phyloP scores from a whole-genome alignment of 108 stramenopile genomes.

The Poteriospumella lacustris region DNA sequence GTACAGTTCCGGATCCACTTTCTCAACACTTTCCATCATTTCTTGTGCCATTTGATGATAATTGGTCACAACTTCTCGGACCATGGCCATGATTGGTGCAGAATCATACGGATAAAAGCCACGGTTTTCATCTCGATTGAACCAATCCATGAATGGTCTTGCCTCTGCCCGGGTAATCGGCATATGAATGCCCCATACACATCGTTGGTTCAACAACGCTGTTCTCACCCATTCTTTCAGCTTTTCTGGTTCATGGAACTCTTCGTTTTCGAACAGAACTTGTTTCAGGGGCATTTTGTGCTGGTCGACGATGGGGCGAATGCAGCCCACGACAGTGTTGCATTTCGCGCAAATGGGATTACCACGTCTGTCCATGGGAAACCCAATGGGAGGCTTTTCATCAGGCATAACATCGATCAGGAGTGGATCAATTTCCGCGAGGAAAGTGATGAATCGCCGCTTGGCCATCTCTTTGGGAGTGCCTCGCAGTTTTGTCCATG shows the following conservation, averaged over 20 bases:
- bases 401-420: conserved; percentile 31
- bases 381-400: conserved; percentile 11
- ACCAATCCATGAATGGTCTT: conserved; percentile 14
- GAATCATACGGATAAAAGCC: conserved; percentile 24
- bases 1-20: neutral
- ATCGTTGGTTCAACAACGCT: conserved; percentile 17
- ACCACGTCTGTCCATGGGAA: conserved; percentile 2
- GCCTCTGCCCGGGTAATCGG: neutral
- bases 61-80: neutral
- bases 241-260: neutral
- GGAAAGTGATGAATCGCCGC: conserved; percentile 20
- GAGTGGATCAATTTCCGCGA: conserved; percentile 2
- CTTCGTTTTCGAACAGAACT: conserved; percentile 18
- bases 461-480: conserved; percentile 13
- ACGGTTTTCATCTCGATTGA: conserved; percentile 12
- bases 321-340: conserved; percentile 24
- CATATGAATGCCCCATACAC: conserved; percentile 19
- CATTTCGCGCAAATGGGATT: conserved; percentile 21
- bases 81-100: conserved; percentile 1
- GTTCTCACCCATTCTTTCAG: neutral
- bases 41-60: conserved; percentile 11
- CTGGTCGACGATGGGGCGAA: conserved; percentile 8
- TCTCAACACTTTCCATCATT: neutral
- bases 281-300: neutral
- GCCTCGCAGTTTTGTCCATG: conserved; percentile 2